phyloP scores from a whole-genome alignment of 2,329 filamentous ascomycete genomes.

The Fusarium nodosum region DNA sequence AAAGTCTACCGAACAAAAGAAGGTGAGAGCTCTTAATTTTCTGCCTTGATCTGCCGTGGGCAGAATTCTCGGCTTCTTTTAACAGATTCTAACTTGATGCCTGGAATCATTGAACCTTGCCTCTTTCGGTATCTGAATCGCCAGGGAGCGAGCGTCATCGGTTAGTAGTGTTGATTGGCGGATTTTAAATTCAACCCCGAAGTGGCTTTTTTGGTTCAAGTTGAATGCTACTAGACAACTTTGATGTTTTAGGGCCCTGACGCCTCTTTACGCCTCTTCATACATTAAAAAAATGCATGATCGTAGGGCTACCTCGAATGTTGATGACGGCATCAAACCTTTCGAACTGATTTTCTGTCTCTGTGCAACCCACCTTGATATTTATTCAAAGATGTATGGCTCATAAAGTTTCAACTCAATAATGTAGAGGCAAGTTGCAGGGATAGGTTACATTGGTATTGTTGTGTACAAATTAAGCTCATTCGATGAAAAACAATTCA shows the following conservation, averaged over 20 bases:
- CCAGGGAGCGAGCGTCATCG: too few relatives aligned
- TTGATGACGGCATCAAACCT: not conserved
- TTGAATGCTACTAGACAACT: not conserved
- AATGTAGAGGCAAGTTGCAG: too few relatives aligned
- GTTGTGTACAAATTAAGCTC: not conserved
- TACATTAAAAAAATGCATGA: not conserved
- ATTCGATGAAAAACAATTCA: not conserved
- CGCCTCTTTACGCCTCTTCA: not conserved
- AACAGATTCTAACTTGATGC: not conserved
- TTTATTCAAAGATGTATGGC: not conserved
- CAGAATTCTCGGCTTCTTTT: not conserved
- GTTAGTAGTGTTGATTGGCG: not conserved
- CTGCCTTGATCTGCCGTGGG: not conserved
- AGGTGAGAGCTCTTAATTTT: not conserved
- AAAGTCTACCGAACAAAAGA: not conserved
- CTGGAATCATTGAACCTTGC: not conserved
- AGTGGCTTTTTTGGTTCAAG: not conserved
- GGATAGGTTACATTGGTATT: not conserved
- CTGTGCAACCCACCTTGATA: not conserved
- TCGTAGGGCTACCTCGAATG: not conserved
- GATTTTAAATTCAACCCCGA: not conserved
- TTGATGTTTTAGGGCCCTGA: not conserved
- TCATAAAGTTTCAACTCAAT: not conserved
- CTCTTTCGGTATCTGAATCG: not conserved
- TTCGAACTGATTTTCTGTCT: fast-evolving